Percentiles rank a stretch among this genome's conserved stretches.
phyloP scores from a whole-genome alignment of 176 grass and related monocot genomes.

The Raddia distichophylla region DNA sequence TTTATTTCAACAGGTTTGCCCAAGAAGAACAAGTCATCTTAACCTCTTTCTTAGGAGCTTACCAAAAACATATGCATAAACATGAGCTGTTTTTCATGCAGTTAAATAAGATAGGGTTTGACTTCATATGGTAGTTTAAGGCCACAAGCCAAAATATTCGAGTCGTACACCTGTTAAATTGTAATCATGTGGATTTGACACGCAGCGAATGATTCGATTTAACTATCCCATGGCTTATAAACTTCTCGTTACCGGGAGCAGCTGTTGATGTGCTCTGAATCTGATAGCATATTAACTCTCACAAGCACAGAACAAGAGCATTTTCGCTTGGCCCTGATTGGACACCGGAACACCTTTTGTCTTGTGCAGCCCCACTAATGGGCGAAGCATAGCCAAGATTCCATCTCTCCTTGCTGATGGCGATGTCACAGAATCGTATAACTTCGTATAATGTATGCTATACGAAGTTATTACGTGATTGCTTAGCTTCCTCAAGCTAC shows the following conservation, averaged over 20 bases:
- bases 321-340: constrained; percentile 21
- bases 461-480: too few relatives aligned
- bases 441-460: too few relatives aligned
- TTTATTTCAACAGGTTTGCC: background rate
- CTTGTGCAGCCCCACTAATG: constrained; percentile 21
- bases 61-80: background rate
- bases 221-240: background rate
- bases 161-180: background rate
- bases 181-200: constrained; percentile 4
- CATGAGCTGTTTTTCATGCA: background rate
- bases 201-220: background rate
- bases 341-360: constrained; percentile 38
- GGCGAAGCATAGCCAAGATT: constrained; percentile 41
- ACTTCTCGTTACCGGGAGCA: background rate
- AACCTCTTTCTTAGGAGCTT: background rate
- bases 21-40: background rate
- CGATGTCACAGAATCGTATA: constrained; percentile 1
- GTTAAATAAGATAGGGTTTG: background rate
- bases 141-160: too few relatives aligned
- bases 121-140: background rate
- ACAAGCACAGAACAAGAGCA: constrained; percentile 1
- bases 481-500: too few relatives aligned
- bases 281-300: background rate
- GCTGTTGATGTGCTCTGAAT: background rate
- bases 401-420: constrained; percentile 38